A percentile compares a stretch with the other conserved stretches of the same genome.
phyloP scores from a whole-genome alignment of 495 filamentous ascomycete genomes.

The Annulohypoxylon bovei region DNA sequence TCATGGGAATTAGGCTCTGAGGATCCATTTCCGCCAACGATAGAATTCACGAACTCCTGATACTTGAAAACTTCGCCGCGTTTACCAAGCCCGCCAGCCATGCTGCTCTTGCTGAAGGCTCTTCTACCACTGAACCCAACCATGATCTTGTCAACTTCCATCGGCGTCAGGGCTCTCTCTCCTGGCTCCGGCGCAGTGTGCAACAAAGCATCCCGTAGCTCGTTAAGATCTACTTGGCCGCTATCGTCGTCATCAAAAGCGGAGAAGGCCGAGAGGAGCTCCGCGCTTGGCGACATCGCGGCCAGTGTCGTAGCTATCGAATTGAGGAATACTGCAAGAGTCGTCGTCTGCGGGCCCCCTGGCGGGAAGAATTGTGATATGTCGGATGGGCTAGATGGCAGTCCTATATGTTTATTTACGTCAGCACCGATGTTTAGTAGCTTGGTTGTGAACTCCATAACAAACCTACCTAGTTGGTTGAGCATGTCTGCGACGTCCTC shows the following conservation, averaged over 20 bases:
- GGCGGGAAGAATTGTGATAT: conserved; percentile 81
- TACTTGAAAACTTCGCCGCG: conserved; percentile 82
- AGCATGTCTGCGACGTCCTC: conserved; percentile 86
- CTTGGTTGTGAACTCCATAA: not conserved
- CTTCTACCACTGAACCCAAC: conserved; percentile 83
- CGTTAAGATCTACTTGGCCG: conserved; percentile 85
- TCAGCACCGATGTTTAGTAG: conserved; percentile 7
- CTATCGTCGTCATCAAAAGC: conserved; percentile 97
- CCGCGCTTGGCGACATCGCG: conserved; percentile 74
- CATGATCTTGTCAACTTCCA: conserved; percentile 84
- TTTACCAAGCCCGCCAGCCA: conserved; percentile 53
- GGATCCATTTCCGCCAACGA: conserved; percentile 57
- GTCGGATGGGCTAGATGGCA: conserved; percentile 64
- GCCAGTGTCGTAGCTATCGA: conserved; percentile 77
- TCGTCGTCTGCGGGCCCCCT: conserved; percentile 71
- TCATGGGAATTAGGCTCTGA: conserved; percentile 50
- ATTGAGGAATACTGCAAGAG: conserved; percentile 84
- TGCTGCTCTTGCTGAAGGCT: conserved; percentile 70
- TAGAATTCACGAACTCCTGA: conserved; percentile 76
- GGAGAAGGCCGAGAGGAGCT: conserved; percentile 85
- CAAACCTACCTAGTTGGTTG: conserved; percentile 77
- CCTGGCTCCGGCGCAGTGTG: conserved; percentile 81
- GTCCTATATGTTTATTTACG: conserved; percentile 46
- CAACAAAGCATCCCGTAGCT: conserved; percentile 83
- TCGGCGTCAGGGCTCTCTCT: conserved; percentile 70